Base-by-base conservation (phyloP, 371 early-diverging fungal species). In the Fennellomyces sp. region DNA sequence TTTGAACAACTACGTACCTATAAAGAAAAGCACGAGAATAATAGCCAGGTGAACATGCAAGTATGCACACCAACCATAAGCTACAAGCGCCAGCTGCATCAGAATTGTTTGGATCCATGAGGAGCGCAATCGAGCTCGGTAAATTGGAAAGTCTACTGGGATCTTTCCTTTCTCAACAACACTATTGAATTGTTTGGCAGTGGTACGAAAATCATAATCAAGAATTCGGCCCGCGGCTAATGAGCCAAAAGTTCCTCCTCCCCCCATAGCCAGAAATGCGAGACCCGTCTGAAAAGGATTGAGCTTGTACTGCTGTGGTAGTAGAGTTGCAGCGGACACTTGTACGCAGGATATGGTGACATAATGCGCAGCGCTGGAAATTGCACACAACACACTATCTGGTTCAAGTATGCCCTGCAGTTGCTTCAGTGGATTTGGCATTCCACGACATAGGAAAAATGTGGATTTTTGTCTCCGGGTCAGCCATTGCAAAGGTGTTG, bases 1-100 rank as follows among this genome's bases (percentile, higher is more conserved):
- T 13, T 17, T 56, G 7, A 13, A 38, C 2, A 5, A 4, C 65
- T 63, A 11, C 62, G 58, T 61, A 69, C 69, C 53, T 29, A 73
- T 28, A 23, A 67, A 63, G 28, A 72, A 68, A 0, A 73, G 41
- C 0, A 72, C 60, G 5, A 76, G 42, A n/a, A 59, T 45, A 1
- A 66, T 58, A 2, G 68, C 60, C 4, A 76, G 47, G 47, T 29
- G 71, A 3, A 58, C 66, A 13, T 57, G 29, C 8, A 64, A 41
- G 1, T 64, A 21, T 1, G 68, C 28, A 38, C 57, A 52, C 68
- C 73, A 76, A 1, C 76, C 76, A 49, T 69, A 74, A n/a, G 61
- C 45, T n/a, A 69, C 7, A 0, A 49, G 50, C 21, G 60, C 47
- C 5, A 56, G 28, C 26, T 56, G 58, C 29, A 61, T 47, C 2